Evolutionary conservation across 441 rosid species (phyloP), one percentile per base, ranked within the genome.

Genomic region (Syzygium syzygioides): DNA sequence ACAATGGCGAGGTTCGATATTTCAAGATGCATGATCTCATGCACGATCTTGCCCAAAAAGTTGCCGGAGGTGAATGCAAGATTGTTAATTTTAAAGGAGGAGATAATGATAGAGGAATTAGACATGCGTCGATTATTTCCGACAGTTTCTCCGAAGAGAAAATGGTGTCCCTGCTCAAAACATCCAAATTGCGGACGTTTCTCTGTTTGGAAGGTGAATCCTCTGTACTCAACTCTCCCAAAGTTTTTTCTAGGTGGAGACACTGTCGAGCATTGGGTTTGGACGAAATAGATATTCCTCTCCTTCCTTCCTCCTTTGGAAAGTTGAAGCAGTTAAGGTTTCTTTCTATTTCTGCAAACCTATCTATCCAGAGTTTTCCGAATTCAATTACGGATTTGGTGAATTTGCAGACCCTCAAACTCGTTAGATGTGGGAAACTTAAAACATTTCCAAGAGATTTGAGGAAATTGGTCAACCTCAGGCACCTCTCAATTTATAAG

Each of bases 1-100:
- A 19, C 6, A 0, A 64, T 30, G 12, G 0, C 0, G 0, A 2
- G 23, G 23, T 66, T 1, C 0, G 0, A n/a, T 1, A 0, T 6
- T 64, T 66, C 23, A 30, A 66, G 79, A 32, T 66, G 41, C 76
- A 66, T 8, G 80, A 71, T 37, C 80, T 71, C 80, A 71, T 71
- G 80, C 80, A 71, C 0, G 50, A 71, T 37, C 80, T 71, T 71
- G 50, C 80, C 28, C 15, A 11, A 1, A 71, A 71, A 34, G 28
- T 71, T 20, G 50, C 80, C 2, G 50, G 9, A 34, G 50, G 4
- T 19, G 80, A 71, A 10, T 71, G 80, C 50, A 37, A 71, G 50
- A 20, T 10, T 5, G 26, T 37, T 37, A 1, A 5, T 71, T 10
- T 37, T 37, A 1, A 1, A 3, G 28, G 1, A 26, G 15, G 15